A percentile compares a stretch with the other conserved stretches of the same genome.
Evolutionary conservation across 148 eudicot genomes (phyloP).

Genomic region (Linanthus parryae): DNA sequence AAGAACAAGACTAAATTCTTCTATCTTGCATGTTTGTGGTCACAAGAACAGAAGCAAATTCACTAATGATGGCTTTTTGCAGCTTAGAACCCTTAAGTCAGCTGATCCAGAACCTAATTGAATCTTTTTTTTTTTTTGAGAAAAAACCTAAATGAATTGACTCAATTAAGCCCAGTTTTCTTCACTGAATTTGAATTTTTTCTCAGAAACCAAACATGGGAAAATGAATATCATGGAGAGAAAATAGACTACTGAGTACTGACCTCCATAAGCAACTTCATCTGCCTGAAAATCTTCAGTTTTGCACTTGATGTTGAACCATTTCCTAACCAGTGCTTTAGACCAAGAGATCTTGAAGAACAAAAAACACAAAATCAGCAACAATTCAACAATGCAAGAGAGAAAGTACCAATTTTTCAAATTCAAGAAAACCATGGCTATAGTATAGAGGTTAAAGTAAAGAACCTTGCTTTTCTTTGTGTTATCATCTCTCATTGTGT

Average conservation of each 20-base stretch:
- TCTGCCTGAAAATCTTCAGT: conserved; percentile 54
- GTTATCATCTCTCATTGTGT: conserved; percentile 80
- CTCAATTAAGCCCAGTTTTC: too few relatives aligned
- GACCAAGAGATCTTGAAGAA: conserved; percentile 80
- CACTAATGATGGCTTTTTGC: conserved; percentile 4
- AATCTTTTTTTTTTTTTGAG: not conserved
- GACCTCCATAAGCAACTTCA: conserved; percentile 77
- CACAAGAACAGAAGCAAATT: too few relatives aligned
- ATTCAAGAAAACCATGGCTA: not conserved
- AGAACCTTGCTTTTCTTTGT: conserved; percentile 85
- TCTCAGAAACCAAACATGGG: too few relatives aligned
- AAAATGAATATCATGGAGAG: not conserved
- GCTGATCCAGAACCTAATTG: not conserved
- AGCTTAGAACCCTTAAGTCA: too few relatives aligned
- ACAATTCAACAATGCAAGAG: conserved; percentile 4
- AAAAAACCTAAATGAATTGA: not conserved
- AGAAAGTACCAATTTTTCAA: conserved; percentile 2
- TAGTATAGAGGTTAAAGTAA: not conserved
- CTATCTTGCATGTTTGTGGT: too few relatives aligned
- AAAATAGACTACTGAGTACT: not conserved
- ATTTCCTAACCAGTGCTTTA: conserved; percentile 70
- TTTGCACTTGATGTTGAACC: conserved; percentile 88
- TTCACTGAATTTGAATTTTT: too few relatives aligned
- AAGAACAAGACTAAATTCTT: too few relatives aligned
- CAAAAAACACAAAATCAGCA: conserved; percentile 13